These are phyloP conservation scores for Xylariales sp. DNA, from an alignment of 2,329 filamentous ascomycete species.

Conservation along the genomic window DNA sequence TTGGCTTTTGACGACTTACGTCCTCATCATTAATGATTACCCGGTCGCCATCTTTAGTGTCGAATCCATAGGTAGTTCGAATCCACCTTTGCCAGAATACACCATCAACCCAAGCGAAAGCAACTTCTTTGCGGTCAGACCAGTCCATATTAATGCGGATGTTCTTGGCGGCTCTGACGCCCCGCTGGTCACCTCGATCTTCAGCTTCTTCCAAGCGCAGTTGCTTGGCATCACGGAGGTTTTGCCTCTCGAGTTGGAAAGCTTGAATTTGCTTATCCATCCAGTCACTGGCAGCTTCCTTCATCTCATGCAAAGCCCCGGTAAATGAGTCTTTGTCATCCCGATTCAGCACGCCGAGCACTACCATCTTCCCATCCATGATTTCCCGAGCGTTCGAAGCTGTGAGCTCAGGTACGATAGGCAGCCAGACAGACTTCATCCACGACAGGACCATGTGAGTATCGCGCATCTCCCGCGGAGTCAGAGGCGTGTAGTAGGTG, in stretches of 20 bases:
- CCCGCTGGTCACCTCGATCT: conserved; percentile 90
- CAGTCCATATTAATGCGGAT: conserved; percentile 93
- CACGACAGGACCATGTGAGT: conserved; percentile 82
- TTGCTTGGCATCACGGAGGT: conserved; percentile 93
- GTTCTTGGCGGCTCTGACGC: conserved; percentile 85
- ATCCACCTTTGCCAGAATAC: conserved; percentile 99
- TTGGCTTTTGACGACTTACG: conserved; percentile 67
- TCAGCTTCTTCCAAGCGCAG: conserved; percentile 95
- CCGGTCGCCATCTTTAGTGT: conserved; percentile 86
- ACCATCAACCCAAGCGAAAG: conserved; percentile 97
- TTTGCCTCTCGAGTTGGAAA: conserved; percentile 93
- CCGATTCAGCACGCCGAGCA: conserved; percentile 87
- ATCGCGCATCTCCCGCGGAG: conserved; percentile 93
- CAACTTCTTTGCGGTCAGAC: conserved; percentile 86
- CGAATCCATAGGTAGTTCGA: conserved; percentile 91
- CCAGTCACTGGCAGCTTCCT: conserved; percentile 96
- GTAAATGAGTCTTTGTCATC: conserved; percentile 83
- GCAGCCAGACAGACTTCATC: conserved; percentile 98
- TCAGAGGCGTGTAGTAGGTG: conserved; percentile 88
- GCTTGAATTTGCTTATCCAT: conserved; percentile 95
- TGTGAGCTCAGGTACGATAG: conserved; percentile 93
- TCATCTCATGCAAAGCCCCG: conserved; percentile 86
- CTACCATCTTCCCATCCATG: conserved; percentile 95
- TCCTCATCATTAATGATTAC: conserved; percentile 98
- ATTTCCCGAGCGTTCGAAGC: conserved; percentile 92